Percentiles rank a stretch among this genome's conserved stretches.
phyloP scores from a whole-genome alignment of 2,329 filamentous ascomycete genomes.

The Tolypocladium nubicola region DNA sequence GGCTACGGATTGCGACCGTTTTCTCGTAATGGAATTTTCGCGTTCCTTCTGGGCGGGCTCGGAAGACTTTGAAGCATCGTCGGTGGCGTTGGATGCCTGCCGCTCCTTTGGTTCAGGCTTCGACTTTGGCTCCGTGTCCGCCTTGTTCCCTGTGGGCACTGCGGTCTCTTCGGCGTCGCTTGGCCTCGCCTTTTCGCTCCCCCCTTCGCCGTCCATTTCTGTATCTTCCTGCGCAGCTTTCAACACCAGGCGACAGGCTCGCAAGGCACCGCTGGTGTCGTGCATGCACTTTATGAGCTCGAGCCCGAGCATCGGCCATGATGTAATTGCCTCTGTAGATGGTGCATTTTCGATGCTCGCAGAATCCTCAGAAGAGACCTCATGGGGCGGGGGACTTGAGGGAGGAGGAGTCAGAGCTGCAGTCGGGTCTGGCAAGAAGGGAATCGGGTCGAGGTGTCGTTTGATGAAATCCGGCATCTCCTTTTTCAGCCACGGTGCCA shows the following conservation, averaged over 20 bases:
- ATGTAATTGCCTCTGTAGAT: constrained; percentile 8
- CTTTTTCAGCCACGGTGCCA: constrained; percentile 44
- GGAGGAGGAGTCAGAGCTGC: constrained; percentile 22
- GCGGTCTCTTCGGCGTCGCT: constrained; percentile 1
- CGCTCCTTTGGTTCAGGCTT: constrained; percentile 11
- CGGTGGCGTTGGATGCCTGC: constrained; percentile 9
- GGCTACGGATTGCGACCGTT: constrained; percentile 52
- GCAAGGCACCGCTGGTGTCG: constrained; percentile 16
- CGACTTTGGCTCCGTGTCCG: not conserved
- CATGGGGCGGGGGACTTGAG: constrained; percentile 3
- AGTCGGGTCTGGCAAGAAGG: constrained; percentile 47
- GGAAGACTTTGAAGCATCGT: constrained; percentile 14
- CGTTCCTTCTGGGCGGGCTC: constrained; percentile 21
- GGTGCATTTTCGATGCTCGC: not conserved
- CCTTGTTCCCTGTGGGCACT: not conserved
- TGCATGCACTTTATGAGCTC: constrained; percentile 21
- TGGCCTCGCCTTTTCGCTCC: constrained; percentile 6
- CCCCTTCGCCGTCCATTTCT: constrained; percentile 10
- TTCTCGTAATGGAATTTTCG: constrained; percentile 36
- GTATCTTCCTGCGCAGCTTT: constrained; percentile 13
- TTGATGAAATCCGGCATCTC: constrained; percentile 39
- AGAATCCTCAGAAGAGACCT: not conserved
- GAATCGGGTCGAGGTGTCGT: constrained; percentile 49
- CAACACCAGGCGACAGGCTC: constrained; percentile 17
- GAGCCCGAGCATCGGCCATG: constrained; percentile 23